These are phyloP conservation scores for Hanseniaspora lindneri DNA, from an alignment of 805 yeast genomes.

Conservation along the genomic window DNA sequence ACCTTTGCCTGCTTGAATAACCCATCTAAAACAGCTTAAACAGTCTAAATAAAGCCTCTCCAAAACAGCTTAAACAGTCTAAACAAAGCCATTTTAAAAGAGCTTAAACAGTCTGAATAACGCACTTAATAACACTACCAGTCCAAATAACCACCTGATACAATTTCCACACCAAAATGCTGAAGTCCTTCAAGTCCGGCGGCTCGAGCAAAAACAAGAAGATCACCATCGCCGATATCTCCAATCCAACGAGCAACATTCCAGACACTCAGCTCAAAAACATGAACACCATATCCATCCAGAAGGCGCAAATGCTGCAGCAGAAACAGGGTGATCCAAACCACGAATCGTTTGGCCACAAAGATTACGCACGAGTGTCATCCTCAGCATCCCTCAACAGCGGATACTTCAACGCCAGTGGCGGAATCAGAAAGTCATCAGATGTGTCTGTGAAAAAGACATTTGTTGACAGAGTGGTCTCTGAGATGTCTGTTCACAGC, in stretches of 20 bases:
- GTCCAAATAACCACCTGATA: too few species aligned
- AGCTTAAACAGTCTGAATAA: too few species aligned
- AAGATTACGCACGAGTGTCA: slow-evolving; percentile 23
- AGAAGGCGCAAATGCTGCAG: slow-evolving; percentile 17
- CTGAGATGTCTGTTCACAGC: slow-evolving; percentile 20
- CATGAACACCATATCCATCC: slow-evolving; percentile 23
- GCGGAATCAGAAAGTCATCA: background rate
- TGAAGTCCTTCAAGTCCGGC: slow-evolving; percentile 26
- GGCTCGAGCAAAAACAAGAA: slow-evolving; percentile 25
- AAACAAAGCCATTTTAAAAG: too few species aligned
- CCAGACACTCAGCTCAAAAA: slow-evolving; percentile 22
- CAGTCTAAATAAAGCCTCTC: too few species aligned
- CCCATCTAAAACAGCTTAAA: too few species aligned
- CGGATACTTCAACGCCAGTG: background rate
- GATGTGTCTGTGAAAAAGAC: slow-evolving; percentile 5
- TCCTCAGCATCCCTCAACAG: slow-evolving; percentile 14
- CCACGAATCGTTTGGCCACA: slow-evolving; percentile 16
- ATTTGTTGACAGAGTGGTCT: slow-evolving; percentile 17
- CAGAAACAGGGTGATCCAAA: slow-evolving; percentile 7
- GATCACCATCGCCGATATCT: slow-evolving; percentile 30
- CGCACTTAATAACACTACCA: too few species aligned
- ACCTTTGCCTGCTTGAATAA: too few species aligned
- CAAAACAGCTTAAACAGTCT: too few species aligned
- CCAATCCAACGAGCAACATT: slow-evolving; percentile 25
- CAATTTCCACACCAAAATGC: slow-evolving; percentile 16